These are phyloP conservation scores for Discostella stelligera DNA, from an alignment of 352 stramenopile species.

Conservation along the genomic window DNA sequence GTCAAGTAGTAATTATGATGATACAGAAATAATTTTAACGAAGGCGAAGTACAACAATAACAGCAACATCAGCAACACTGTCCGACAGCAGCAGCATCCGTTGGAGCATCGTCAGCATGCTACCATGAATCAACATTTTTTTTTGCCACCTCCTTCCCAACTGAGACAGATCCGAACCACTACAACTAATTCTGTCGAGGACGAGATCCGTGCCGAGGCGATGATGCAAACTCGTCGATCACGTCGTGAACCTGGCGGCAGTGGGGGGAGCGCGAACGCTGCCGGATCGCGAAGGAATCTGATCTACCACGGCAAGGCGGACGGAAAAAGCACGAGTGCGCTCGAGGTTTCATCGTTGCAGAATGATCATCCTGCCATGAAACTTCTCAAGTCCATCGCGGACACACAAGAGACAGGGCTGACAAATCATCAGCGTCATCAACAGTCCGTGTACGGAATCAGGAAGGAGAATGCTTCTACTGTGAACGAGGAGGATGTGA, in stretches of 20 bases:
- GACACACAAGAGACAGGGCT: too few relatives aligned
- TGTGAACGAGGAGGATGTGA: too few relatives aligned
- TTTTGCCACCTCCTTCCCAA: background rate
- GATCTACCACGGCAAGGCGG: background rate
- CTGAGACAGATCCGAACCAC: background rate
- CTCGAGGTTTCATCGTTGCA: background rate
- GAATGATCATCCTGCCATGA: background rate
- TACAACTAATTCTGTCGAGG: background rate
- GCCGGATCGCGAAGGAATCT: background rate
- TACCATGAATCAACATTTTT: background rate
- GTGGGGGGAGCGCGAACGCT: background rate
- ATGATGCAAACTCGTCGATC: background rate
- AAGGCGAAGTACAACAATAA: background rate
- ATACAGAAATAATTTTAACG: background rate
- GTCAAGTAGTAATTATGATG: slow-evolving; percentile 4
- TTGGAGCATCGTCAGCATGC: background rate
- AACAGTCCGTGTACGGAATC: too few relatives aligned
- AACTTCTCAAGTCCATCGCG: background rate
- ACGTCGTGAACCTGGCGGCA: background rate
- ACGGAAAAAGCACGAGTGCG: background rate
- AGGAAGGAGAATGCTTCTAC: too few relatives aligned
- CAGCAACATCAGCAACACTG: background rate
- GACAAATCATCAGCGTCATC: too few relatives aligned
- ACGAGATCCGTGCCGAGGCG: background rate
- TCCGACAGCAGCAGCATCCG: background rate